phyloP scores from a whole-genome alignment of 129 eudicot species.

The Calendula officinalis region DNA sequence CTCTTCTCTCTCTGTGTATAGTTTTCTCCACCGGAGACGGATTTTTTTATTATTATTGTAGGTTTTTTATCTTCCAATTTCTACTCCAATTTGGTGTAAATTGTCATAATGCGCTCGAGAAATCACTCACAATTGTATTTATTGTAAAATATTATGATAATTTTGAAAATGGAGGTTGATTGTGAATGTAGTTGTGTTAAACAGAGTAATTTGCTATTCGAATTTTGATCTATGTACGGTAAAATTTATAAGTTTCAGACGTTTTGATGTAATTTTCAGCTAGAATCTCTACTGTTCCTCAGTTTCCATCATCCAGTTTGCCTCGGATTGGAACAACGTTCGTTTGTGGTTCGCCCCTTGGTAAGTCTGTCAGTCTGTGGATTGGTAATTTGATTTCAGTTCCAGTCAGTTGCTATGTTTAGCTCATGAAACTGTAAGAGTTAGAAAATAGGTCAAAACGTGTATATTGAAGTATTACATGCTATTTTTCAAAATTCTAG shows the following conservation, averaged over 20 bases:
- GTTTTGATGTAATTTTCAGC: constrained; percentile 30
- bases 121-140: neutral
- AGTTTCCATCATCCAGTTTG: constrained; percentile 15
- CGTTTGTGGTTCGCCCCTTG: constrained; percentile 25
- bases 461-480: neutral
- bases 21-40: neutral
- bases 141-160: neutral
- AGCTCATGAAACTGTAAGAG: neutral
- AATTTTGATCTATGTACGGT: neutral
- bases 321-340: constrained; percentile 33
- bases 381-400: neutral
- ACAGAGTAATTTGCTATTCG: neutral
- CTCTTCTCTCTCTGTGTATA: neutral
- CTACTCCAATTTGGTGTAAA: constrained; percentile 4
- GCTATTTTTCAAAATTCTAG: neutral
- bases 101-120: constrained; percentile 14
- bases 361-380: constrained; percentile 7
- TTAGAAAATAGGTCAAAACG: constrained; percentile 6
- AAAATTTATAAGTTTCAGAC: constrained; percentile 1
- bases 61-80: constrained; percentile 7
- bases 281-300: constrained; percentile 13
- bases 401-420: constrained; percentile 5
- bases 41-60: neutral
- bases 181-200: constrained; percentile 3
- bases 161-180: constrained; percentile 2